Evolutionary conservation across 2,329 filamentous ascomycete species (phyloP).

Genomic region (Remersonia thermophila): DNA sequence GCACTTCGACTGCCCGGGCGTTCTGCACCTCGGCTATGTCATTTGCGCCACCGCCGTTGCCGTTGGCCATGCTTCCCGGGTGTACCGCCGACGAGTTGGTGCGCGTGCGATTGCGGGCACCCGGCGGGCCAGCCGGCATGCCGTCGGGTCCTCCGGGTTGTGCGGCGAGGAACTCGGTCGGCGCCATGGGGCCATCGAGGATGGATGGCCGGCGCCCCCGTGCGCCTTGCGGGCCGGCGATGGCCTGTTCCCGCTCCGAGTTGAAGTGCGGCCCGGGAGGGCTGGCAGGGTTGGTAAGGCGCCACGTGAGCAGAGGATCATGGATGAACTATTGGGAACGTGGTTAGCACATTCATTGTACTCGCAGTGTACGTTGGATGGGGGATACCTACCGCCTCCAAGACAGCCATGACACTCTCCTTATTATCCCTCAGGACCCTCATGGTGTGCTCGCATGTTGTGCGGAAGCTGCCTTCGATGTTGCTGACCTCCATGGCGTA

Average conservation of each 20-base stretch:
- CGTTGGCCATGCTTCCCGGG: constrained; percentile 23
- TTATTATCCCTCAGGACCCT: constrained; percentile 92
- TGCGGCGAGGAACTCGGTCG: constrained; percentile 44
- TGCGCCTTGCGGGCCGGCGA: constrained; percentile 33
- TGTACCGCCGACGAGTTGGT: constrained; percentile 43
- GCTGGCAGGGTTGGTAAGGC: constrained; percentile 55
- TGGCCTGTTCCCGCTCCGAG: constrained; percentile 44
- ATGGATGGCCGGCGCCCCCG: constrained; percentile 57
- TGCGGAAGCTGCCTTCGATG: constrained; percentile 95
- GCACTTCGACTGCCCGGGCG: constrained; percentile 78
- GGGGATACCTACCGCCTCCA: constrained; percentile 71
- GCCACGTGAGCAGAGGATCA: constrained; percentile 96
- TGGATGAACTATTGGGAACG: constrained; percentile 86
- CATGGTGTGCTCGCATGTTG: constrained; percentile 98
- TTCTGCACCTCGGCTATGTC: constrained; percentile 73
- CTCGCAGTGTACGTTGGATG: not conserved
- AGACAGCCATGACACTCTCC: constrained; percentile 93
- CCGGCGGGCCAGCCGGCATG: constrained; percentile 35
- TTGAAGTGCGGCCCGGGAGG: constrained; percentile 56
- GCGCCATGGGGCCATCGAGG: constrained; percentile 49
- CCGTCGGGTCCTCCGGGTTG: constrained; percentile 23
- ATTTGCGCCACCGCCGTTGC: constrained; percentile 26
- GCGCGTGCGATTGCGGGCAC: constrained; percentile 39
- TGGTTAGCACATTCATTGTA: not conserved
- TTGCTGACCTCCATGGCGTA: constrained; percentile 99